Base-by-base conservation (phyloP, 805 yeast genomes). In the Barnettozyma botsteinii region DNA sequence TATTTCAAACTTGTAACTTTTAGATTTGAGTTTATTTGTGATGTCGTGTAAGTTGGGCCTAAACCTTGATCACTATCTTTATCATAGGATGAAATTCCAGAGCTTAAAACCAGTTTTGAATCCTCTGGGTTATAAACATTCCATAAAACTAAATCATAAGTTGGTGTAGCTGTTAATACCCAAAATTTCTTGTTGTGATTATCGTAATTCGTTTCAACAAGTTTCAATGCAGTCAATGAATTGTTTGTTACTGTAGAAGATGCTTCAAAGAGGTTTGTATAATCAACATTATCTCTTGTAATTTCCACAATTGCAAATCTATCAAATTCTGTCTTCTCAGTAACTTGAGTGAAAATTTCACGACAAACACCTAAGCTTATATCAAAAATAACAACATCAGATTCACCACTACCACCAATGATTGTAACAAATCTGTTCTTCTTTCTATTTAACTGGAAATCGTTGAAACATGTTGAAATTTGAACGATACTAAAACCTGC, bases 311-410 rank as follows among this genome's bases (percentile, higher is more conserved):
- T 20, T 13, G 13, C 33, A 27, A 51, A 46, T 32, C 47, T 50
- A 11, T 56, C 57, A 31, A 53, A 24, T 8, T 44, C 40, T 12
- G 42, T 31, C 7, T 38, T 31, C 4, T 41, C 39, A 11, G 34
- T 15, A 2, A 47, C 46, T 14, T 51, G 42, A 1, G 52, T 47
- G 33, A 66, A 64, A 0, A 70, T 64, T 41, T 66, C 70, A 20
- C 70, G 64, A 51, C 94, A 83, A 34, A 73, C 76, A 15, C 75
- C 64, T 19, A 71, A 68, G 8, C 85, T 78, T 11, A 85, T 67
- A 52, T 85, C 91, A 93, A 95, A 85, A 0, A 86, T 69, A 0
- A 83, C 70, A 5, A 82, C 67, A 42, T 80, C 79, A 0, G 77
- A 64, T 4, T 69, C 72, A 3, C 72, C 69, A 20, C 76, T 70